phyloP scores from a whole-genome alignment of 129 eudicot genomes.

The Apium graveolens region DNA sequence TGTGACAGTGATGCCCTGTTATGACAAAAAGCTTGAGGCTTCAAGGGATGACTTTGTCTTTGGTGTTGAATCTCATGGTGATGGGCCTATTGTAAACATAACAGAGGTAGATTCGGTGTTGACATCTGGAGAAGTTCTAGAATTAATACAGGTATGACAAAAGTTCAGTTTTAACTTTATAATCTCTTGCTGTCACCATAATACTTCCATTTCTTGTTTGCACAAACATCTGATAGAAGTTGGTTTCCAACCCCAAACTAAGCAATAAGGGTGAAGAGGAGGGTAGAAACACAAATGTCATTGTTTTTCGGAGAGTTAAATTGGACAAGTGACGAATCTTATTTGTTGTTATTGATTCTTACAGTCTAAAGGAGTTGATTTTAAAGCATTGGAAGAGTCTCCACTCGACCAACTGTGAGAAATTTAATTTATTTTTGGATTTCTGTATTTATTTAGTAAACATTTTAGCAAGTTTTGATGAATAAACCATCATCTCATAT shows the following conservation, averaged over 20 bases:
- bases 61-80: conserved; percentile 32
- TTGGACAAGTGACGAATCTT: background rate
- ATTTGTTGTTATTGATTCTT: conserved; percentile 6
- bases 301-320: background rate
- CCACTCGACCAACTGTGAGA: conserved; percentile 81
- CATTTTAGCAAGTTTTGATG: background rate
- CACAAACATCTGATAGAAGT: background rate
- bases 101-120: conserved; percentile 95
- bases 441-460: background rate
- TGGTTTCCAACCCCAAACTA: background rate
- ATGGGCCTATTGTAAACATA: conserved; percentile 17
- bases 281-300: background rate
- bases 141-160: conserved; percentile 62
- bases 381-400: conserved; percentile 65
- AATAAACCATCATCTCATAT: background rate
- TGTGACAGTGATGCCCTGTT: conserved; percentile 98
- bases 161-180: background rate
- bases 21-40: conserved; percentile 98
- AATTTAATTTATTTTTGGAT: background rate
- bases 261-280: background rate
- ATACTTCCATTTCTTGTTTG: background rate
- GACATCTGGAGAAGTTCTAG: conserved; percentile 94
- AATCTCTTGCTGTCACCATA: background rate
- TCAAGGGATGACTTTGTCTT: conserved; percentile 86
- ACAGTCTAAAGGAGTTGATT: conserved; percentile 83